Evolutionary conservation across 2,329 filamentous ascomycete genomes (phyloP).

Genomic region (Colletotrichum cuscutae): DNA sequence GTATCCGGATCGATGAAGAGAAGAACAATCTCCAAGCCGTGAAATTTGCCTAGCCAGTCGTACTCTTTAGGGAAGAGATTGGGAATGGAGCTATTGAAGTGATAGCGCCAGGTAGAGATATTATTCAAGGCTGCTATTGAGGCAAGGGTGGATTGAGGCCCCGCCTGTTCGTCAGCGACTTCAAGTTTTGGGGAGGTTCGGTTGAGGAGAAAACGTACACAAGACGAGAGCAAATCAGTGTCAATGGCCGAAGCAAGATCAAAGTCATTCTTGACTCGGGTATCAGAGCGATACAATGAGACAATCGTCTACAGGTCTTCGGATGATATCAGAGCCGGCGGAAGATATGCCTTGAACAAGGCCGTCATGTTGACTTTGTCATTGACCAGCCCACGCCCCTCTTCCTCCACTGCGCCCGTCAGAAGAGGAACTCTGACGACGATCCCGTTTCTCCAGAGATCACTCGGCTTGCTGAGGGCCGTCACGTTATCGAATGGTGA

Average conservation of each 20-base stretch:
- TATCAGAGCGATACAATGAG: slow-evolving; percentile 33
- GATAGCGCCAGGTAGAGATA: slow-evolving; percentile 41
- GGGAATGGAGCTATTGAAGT: slow-evolving; percentile 40
- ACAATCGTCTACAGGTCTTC: slow-evolving; percentile 31
- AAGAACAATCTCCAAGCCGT: slow-evolving; percentile 39
- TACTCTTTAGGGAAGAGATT: slow-evolving; percentile 37
- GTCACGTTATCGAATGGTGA: slow-evolving; percentile 38
- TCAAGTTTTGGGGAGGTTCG: neutral
- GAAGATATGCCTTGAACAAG: slow-evolving; percentile 37
- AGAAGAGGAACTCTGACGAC: slow-evolving; percentile 39
- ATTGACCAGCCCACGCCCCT: slow-evolving; percentile 39
- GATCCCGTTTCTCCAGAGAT: slow-evolving; percentile 37
- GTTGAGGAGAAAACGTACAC: slow-evolving; percentile 36
- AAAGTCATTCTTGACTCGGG: slow-evolving; percentile 36
- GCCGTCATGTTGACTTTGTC: slow-evolving; percentile 35
- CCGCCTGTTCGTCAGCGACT: slow-evolving; percentile 14
- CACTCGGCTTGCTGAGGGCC: slow-evolving; percentile 28
- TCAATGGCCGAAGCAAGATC: slow-evolving; percentile 41
- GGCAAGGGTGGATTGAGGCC: slow-evolving; percentile 41
- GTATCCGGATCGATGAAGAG: slow-evolving; percentile 39
- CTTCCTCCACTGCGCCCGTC: slow-evolving; percentile 40
- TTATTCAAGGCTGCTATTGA: slow-evolving; percentile 35
- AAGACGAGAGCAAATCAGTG: slow-evolving; percentile 42
- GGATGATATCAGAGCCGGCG: neutral
- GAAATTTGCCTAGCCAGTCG: slow-evolving; percentile 41